Evolutionary conservation across 345 rosid genomes (phyloP), one percentile per base, ranked within the genome.

Genomic region (Moricandia arvensis): DNA sequence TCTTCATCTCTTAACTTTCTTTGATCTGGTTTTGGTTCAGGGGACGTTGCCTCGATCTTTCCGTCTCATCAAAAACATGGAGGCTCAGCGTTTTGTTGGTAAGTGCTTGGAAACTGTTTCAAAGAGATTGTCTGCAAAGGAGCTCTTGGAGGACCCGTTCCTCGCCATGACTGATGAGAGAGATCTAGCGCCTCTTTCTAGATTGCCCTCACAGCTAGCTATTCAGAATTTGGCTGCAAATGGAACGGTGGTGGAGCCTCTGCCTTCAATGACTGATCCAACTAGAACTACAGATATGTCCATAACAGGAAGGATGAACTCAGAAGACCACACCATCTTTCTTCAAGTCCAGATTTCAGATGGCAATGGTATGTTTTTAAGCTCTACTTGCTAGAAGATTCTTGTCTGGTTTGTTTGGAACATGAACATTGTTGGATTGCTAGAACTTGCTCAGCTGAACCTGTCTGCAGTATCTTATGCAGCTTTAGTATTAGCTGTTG

Each of bases 21-120:
- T 69, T 79, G 66, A 57, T 57, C 7, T 3, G 74, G 57, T 5
- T 55, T 55, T n/a, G 74, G 62, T 45, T 21, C 78, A 94, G 98
- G 96, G 97, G 34, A 94, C 90, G 87, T 69, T 90, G 83, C 98
- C 98, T 0, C 85, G 86, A 72, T 96, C 96, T 61, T 91, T 89
- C 78, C 72, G 86, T 73, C 79, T 83, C 69, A 90, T 94, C 59
- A 59, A 88, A 81, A 87, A 89, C 73, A 57, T 3, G 5, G 92
- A 87, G 82, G 96, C 97, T 1, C 86, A 74, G 74, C 43, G 82
- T 47, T 91, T 94, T 37, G 86, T 94, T 18, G 96, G 91, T 17
- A 94, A 87, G 83, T 94, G 98, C 68, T 76, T 94, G 71, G 89
- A 74, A 83, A 68, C 80, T 53, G 92, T 84, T 69, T 86, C 93